phyloP scores from a whole-genome alignment of 2,329 filamentous ascomycete species.

The Hymenoscyphus infarciens region DNA sequence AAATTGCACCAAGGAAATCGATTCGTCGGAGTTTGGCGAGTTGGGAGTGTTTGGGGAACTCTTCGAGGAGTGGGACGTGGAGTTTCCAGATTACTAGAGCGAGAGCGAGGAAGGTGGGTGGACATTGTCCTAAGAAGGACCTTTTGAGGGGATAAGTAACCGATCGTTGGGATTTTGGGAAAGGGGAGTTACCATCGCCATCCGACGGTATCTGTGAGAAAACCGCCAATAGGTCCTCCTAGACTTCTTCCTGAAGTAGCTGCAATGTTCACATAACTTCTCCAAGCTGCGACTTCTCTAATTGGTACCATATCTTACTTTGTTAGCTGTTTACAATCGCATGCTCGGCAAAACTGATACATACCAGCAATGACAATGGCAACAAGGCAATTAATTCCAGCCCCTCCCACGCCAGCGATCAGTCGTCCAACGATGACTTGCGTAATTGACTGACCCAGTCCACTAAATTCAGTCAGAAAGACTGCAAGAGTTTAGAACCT shows the following conservation, averaged over 20 bases:
- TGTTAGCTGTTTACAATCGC: slow-evolving; percentile 34
- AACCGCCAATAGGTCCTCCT: slow-evolving; percentile 52
- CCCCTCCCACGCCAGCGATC: slow-evolving; percentile 50
- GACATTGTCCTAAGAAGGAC: slow-evolving; percentile 57
- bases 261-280: slow-evolving; percentile 51
- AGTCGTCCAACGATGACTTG: slow-evolving; percentile 49
- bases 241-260: slow-evolving; percentile 49
- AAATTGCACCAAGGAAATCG: slow-evolving; percentile 54
- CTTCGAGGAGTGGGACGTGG: slow-evolving; percentile 22
- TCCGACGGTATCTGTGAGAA: slow-evolving; percentile 49
- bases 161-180: not conserved
- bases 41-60: slow-evolving; percentile 11
- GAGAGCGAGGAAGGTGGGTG: slow-evolving; percentile 50
- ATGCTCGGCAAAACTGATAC: slow-evolving; percentile 22
- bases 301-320: slow-evolving; percentile 47
- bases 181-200: slow-evolving; percentile 48
- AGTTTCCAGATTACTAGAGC: slow-evolving; percentile 36
- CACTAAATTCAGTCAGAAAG: slow-evolving; percentile 35
- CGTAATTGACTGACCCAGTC: slow-evolving; percentile 44
- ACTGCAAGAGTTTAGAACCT: not conserved
- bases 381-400: slow-evolving; percentile 49
- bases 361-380: slow-evolving; percentile 50
- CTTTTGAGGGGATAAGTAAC: slow-evolving; percentile 7
- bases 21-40: slow-evolving; percentile 44
- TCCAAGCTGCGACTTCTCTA: slow-evolving; percentile 51